Evolutionary conservation across 768 basidiomycete genomes (phyloP).

Genomic region (Coprinopsis cinerea): DNA sequence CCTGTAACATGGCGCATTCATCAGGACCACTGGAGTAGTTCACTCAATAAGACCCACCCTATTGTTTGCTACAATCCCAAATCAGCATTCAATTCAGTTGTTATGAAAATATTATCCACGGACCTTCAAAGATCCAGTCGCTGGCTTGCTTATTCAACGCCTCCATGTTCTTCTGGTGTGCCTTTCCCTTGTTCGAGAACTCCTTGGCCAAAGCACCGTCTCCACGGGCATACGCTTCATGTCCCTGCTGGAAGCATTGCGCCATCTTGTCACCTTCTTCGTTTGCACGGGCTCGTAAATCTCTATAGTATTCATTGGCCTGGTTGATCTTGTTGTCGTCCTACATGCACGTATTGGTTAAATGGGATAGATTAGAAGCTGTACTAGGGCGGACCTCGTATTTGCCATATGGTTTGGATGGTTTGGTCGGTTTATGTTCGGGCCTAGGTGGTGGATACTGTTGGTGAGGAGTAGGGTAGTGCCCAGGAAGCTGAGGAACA

Average conservation of each 20-base stretch:
- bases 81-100: not conserved
- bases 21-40: not conserved
- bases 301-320: constrained; percentile 60
- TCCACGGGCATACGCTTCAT: constrained; percentile 65
- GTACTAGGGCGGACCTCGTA: not conserved
- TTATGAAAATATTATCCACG: not conserved
- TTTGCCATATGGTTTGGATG: not conserved
- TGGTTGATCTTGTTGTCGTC: constrained; percentile 61
- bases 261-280: constrained; percentile 79
- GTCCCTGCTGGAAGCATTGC: constrained; percentile 60
- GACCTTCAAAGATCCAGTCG: constrained; percentile 82
- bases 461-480: not conserved
- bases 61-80: constrained; percentile 1
- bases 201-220: constrained; percentile 80
- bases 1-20: constrained; percentile 27
- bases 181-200: constrained; percentile 74
- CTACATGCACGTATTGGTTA: constrained; percentile 18
- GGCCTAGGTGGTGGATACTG: not conserved
- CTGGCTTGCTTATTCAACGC: constrained; percentile 74
- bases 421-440: not conserved
- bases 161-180: constrained; percentile 74
- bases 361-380: not conserved
- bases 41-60: constrained; percentile 2
- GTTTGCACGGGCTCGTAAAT: constrained; percentile 70
- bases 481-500: too few relatives aligned